Evolutionary conservation across 2,329 filamentous ascomycete genomes (phyloP).

Genomic region (Monosporascus sp.): DNA sequence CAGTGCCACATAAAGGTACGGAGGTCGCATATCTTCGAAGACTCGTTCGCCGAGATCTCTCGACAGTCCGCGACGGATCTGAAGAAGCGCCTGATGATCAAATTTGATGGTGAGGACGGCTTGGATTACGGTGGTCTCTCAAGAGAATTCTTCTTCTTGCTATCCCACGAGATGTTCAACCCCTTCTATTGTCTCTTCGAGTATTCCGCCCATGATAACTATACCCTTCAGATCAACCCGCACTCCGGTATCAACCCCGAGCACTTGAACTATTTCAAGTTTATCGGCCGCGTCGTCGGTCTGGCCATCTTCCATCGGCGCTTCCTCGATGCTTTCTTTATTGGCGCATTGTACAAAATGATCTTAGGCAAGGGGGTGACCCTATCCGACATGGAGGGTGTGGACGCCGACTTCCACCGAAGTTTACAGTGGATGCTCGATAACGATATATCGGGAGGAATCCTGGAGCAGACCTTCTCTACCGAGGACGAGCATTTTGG

Average conservation of each 20-base stretch:
- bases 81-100: conserved; percentile 99
- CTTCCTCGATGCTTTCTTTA: conserved; percentile 98
- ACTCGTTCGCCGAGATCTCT: conserved; percentile 98
- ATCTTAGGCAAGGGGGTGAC: conserved; percentile 88
- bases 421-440: conserved; percentile 97
- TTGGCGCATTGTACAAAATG: conserved; percentile 99
- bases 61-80: conserved; percentile 90
- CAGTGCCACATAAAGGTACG: conserved; percentile 98
- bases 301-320: conserved; percentile 96
- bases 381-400: conserved; percentile 95
- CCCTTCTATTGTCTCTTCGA: conserved; percentile 99
- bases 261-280: conserved; percentile 99
- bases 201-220: conserved; percentile 99
- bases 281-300: conserved; percentile 95
- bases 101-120: conserved; percentile 97
- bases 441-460: conserved; percentile 88
- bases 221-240: conserved; percentile 98
- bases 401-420: conserved; percentile 95
- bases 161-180: conserved; percentile 99
- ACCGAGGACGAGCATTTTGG: conserved; percentile 97
- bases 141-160: conserved; percentile 97
- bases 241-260: conserved; percentile 99
- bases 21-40: conserved; percentile 95
- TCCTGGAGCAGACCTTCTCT: conserved; percentile 92
- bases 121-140: conserved; percentile 97